Conservation (phyloP, 441 rosid species). For the Adansonia gregorii region DNA sequence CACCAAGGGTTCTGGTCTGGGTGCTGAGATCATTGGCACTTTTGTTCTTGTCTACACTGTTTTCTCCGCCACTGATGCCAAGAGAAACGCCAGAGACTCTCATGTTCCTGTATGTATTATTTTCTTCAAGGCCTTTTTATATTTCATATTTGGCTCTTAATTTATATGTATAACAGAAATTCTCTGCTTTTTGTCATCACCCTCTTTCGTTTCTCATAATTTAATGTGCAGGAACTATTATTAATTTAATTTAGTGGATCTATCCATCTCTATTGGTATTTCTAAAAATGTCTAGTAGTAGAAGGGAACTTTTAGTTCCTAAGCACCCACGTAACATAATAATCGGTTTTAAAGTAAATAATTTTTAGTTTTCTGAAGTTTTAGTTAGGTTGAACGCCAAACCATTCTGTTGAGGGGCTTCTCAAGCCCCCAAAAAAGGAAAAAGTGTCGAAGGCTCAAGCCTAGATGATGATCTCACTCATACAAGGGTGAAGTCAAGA, state of each 20-base stretch:
- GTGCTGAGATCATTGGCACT: conserved; percentile 69
- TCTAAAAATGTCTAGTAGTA: neutral
- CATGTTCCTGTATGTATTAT: conserved; percentile 61
- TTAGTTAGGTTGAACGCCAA: neutral
- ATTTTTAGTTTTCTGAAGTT: neutral
- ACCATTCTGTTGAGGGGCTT: neutral
- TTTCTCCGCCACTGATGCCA: conserved; percentile 76
- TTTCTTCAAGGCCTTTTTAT: neutral
- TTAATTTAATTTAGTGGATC: neutral
- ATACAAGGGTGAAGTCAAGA: too few relatives aligned
- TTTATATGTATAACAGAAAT: neutral
- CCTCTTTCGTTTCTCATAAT: neutral
- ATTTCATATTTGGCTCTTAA: neutral
- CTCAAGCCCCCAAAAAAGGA: neutral
- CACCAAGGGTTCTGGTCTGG: conserved; percentile 64
- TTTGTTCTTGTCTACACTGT: conserved; percentile 76
- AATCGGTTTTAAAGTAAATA: neutral
- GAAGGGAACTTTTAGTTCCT: neutral
- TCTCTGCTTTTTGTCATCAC: neutral
- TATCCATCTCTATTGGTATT: neutral
- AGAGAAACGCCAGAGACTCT: conserved; percentile 78
- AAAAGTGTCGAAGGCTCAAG: neutral
- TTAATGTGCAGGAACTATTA: neutral
- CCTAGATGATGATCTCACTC: neutral
- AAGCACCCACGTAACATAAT: neutral